Percentiles rank a stretch among this genome's conserved stretches.
phyloP scores from a whole-genome alignment of 371 early-diverging fungal genomes.

The Circinella umbellata region DNA sequence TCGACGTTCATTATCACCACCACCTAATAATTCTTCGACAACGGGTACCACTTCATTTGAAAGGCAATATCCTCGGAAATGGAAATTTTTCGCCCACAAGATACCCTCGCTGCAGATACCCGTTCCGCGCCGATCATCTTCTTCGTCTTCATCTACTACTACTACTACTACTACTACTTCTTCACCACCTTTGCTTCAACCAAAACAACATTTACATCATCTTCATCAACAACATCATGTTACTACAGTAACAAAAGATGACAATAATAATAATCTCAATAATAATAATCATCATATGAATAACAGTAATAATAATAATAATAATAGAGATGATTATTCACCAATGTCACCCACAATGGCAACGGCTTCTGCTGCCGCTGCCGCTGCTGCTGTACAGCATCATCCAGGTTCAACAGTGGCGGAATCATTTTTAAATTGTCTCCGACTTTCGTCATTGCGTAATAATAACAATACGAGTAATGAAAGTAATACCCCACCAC shows the following conservation, averaged over 20 bases:
- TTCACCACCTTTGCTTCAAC: conserved; percentile 1
- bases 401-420: conserved; percentile 40
- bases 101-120: conserved; percentile 26
- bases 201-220: background rate
- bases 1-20: background rate
- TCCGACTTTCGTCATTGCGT: conserved; percentile 17
- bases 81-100: conserved; percentile 16
- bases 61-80: conserved; percentile 4
- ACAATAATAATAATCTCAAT: background rate
- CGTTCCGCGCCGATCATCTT: conserved; percentile 25
- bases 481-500: conserved; percentile 15
- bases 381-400: conserved; percentile 28
- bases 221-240: background rate
- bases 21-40: background rate
- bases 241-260: background rate
- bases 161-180: conserved; percentile 18
- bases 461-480: background rate
- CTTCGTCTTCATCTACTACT: conserved; percentile 14
- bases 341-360: conserved; percentile 38
- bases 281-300: background rate
- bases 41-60: conserved; percentile 2
- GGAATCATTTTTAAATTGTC: conserved; percentile 33
- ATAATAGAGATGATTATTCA: conserved; percentile 3
- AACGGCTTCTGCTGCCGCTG: conserved; percentile 33
- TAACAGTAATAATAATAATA: background rate